Evolutionary conservation across 75 land plant species (phyloP), one percentile per base, ranked within the genome.

Genomic region (Cryptomeria japonica): DNA sequence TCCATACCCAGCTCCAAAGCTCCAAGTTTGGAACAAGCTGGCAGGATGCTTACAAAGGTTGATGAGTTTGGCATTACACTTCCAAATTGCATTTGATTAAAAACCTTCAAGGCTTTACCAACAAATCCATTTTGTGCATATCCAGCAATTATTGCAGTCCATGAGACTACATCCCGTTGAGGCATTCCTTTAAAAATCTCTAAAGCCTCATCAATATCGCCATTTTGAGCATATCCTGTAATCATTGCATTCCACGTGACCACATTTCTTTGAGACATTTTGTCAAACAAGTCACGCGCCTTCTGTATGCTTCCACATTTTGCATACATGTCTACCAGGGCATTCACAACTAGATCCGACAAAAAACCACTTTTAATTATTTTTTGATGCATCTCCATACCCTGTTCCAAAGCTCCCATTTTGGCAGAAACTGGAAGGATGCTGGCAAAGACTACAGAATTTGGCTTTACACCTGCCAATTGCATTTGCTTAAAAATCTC

Each of bases 201-300:
- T 44, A 44, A 44, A 44, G 47, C 47, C 47, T 44, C 47, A 16
- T 89, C 51, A 22, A 18, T 44, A 53, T 87, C 31, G 31, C 83
- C 90, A 56, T 88, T 75, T 41, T 78, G 89, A 4, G 90, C 89
- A 87, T 87, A 87, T 38, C 53, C 90, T 31, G 89, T 56, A 56
- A 89, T 87, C 37, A 89, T 76, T 6, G 90, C 84, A 41, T 73
- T 89, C 90, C 90, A 89, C 7, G 90, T 88, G 16, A 89, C 56
- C 51, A 78, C 44, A 61, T 88, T 89, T 88, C 83, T 34, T 16
- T 79, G 76, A 37, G 89, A 42, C 90, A 89, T 87, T 78, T 87
- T 46, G 22, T 87, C 56, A 31, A 89, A 89, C 12, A 87, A 31
- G 13, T 56, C 61, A 32, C 55, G 88, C 28, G 90, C 90, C 80